phyloP scores from a whole-genome alignment of 2,329 filamentous ascomycete genomes.

The Penicillium sp. region DNA sequence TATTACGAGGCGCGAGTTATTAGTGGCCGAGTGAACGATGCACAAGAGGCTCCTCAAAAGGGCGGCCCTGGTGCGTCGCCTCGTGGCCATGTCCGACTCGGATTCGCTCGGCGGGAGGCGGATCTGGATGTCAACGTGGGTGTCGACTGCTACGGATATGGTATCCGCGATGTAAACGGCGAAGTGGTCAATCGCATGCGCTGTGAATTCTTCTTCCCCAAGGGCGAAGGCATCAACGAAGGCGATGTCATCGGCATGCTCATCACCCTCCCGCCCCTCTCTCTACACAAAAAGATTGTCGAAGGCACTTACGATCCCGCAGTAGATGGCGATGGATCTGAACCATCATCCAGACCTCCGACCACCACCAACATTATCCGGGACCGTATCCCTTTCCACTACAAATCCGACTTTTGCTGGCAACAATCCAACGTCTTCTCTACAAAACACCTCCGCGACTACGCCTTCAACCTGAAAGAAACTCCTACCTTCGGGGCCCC shows the following conservation, averaged over 20 bases:
- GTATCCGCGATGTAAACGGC: slow-evolving; percentile 82
- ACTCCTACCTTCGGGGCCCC: slow-evolving; percentile 52
- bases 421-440: slow-evolving; percentile 67
- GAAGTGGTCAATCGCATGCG: slow-evolving; percentile 93
- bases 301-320: slow-evolving; percentile 85
- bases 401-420: slow-evolving; percentile 92
- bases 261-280: slow-evolving; percentile 83
- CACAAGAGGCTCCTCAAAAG: slow-evolving; percentile 23
- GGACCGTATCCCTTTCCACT: slow-evolving; percentile 90
- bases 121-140: slow-evolving; percentile 64
- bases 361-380: slow-evolving; percentile 80
- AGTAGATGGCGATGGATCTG: slow-evolving; percentile 58
- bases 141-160: slow-evolving; percentile 94
- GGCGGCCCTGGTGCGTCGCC: slow-evolving; percentile 27
- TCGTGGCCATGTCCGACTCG: slow-evolving; percentile 52
- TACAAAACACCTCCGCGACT: slow-evolving; percentile 83
- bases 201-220: slow-evolving; percentile 83
- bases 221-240: slow-evolving; percentile 76
- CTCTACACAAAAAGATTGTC: slow-evolving; percentile 84
- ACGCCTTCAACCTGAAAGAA: slow-evolving; percentile 49
- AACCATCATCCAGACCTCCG: slow-evolving; percentile 45
- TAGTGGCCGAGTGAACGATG: slow-evolving; percentile 57
- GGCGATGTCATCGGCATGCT: slow-evolving; percentile 94
- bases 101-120: slow-evolving; percentile 50
- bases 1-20: slow-evolving; percentile 95